Evolutionary conservation across 2,329 filamentous ascomycete genomes (phyloP), one percentile per base, ranked within the genome.

Genomic region (Piedraia hortae): DNA sequence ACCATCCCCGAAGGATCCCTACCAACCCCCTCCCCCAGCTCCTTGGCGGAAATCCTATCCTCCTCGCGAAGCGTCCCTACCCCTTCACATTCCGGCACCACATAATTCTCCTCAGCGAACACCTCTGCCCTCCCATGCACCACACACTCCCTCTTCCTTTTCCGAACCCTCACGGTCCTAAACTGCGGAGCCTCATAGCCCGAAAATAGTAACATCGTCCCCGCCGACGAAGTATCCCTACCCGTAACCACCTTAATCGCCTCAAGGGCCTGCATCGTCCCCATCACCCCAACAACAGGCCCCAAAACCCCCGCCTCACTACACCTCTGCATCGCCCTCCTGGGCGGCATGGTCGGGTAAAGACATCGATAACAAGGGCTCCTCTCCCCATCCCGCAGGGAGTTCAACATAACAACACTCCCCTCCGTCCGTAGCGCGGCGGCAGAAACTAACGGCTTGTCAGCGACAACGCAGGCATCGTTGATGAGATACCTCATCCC

Each of bases 341-440:
- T 62, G 0, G 82, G 78, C 0, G 85, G 80, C 0, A 85, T 80
- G 16, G 59, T 69, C 0, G 78, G 80, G 34, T 90, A 97, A 7
- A 93, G 61, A 39, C 85, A 97, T 18, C 85, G 60, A 45, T 97
- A 97, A 45, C 85, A 97, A 0, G 82, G 80, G n/a, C n/a, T n/a
- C n/a, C n/a, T n/a, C n/a, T n/a, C n/a, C 0, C 78, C 73, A 15
- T 71, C 68, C 0, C 47, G 37, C 2, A 40, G 24, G 27, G 68
- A 65, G 44, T 93, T 91, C 22, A 93, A 56, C 0, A 89, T 61
- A 34, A 88, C 73, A 3, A 93, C 56, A 45, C 93, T 82, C 2
- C 85, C 85, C 26, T 90, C 80, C 0, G 70, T 77, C 10, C 75
- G 66, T 12, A 93, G 58, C 0, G 85, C 82, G 1, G 80, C 88